These are phyloP conservation scores for Austropuccinia psidii DNA, from an alignment of 1,284 basidiomycete species.

Conservation along the genomic window DNA sequence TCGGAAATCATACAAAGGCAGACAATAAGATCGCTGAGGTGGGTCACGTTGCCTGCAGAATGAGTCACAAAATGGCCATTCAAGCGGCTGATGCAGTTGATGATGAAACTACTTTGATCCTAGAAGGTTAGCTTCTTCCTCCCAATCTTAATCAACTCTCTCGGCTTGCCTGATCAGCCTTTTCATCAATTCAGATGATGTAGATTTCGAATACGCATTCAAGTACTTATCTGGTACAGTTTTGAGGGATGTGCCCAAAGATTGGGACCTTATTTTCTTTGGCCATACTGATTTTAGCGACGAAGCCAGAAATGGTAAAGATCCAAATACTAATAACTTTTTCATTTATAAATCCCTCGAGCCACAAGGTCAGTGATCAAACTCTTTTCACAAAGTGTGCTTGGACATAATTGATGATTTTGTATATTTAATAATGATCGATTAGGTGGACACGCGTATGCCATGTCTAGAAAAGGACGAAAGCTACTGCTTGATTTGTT, in stretches of 20 bases:
- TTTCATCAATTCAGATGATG: constrained; percentile 1
- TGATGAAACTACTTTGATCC: constrained; percentile 25
- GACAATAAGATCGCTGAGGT: constrained; percentile 29
- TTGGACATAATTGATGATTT: neutral
- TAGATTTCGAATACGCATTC: constrained; percentile 35
- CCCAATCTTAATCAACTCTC: neutral
- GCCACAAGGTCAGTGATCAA: constrained; percentile 23
- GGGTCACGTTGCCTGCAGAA: constrained; percentile 33
- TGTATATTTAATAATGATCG: neutral
- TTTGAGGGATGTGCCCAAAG: constrained; percentile 22
- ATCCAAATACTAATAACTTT: constrained; percentile 12
- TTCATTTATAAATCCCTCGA: constrained; percentile 32
- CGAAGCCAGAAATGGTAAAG: constrained; percentile 17
- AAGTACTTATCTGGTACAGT: constrained; percentile 26
- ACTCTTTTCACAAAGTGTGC: neutral
- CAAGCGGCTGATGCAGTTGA: constrained; percentile 22
- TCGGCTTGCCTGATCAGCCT: neutral
- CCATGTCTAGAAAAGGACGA: constrained; percentile 23
- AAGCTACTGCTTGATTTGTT: constrained; percentile 22
- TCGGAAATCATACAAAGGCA: constrained; percentile 33
- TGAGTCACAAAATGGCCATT: constrained; percentile 25
- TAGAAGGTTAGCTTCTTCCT: constrained; percentile 14
- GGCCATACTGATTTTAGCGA: constrained; percentile 35
- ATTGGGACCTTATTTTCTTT: constrained; percentile 36
- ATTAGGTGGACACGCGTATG: constrained; percentile 36